Percentiles rank a stretch among this genome's conserved stretches.
Conservation (phyloP, 2,329 filamentous ascomycete species). For the Phoma sp. region DNA sequence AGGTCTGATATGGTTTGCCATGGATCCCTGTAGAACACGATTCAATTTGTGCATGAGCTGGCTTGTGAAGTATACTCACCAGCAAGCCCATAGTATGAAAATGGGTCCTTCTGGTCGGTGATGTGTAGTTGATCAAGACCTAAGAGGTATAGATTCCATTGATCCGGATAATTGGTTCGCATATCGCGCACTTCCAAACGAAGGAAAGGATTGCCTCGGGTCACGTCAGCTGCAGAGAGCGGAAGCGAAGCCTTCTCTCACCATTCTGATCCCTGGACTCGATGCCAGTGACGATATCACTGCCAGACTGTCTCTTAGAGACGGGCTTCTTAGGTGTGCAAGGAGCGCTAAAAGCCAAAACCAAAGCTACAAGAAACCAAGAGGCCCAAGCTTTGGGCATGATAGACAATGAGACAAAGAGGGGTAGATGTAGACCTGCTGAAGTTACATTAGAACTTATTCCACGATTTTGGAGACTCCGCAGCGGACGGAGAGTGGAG, state of each 20-base stretch:
- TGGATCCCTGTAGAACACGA: slow-evolving; percentile 37
- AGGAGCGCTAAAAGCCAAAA: slow-evolving; percentile 12
- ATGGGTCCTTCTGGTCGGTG: slow-evolving; percentile 65
- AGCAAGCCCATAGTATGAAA: slow-evolving; percentile 80
- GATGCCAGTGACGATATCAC: slow-evolving; percentile 28
- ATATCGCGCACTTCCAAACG: slow-evolving; percentile 75
- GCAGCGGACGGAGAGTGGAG: not conserved
- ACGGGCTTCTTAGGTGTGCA: slow-evolving; percentile 9
- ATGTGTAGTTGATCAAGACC: slow-evolving; percentile 75
- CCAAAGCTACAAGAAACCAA: slow-evolving; percentile 1
- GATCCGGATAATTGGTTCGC: slow-evolving; percentile 62
- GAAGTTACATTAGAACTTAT: not conserved
- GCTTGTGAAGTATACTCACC: slow-evolving; percentile 57
- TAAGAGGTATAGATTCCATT: slow-evolving; percentile 79
- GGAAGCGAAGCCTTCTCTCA: not conserved
- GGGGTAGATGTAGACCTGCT: not conserved
- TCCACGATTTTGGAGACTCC: not conserved
- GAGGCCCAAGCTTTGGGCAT: slow-evolving; percentile 15
- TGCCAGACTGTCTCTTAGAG: slow-evolving; percentile 8
- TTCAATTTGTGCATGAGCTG: too few species aligned
- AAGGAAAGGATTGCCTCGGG: slow-evolving; percentile 37
- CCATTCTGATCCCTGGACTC: slow-evolving; percentile 30
- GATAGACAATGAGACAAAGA: not conserved
- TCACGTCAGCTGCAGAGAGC: slow-evolving; percentile 1
- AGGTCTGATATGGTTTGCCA: slow-evolving; percentile 46